phyloP scores from a whole-genome alignment of 1,284 basidiomycete genomes.

The Ganoderma boninense region DNA sequence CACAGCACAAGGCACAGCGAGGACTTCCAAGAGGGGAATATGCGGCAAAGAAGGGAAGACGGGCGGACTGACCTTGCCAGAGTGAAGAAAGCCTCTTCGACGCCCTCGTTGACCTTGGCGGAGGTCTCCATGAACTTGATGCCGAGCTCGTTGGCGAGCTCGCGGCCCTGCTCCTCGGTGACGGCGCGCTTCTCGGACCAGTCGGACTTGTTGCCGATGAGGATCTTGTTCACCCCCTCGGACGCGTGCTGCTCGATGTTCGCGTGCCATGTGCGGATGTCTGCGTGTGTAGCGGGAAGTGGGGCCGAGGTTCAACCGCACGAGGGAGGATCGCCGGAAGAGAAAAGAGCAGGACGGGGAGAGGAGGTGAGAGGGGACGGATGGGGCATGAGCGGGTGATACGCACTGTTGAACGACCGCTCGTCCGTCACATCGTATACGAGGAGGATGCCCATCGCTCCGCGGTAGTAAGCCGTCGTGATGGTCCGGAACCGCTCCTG shows the following conservation, averaged over 20 bases:
- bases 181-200: conserved; percentile 98
- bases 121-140: conserved; percentile 98
- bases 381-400: conserved; percentile 2
- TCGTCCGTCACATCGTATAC: conserved; percentile 99
- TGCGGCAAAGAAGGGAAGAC: background rate
- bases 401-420: conserved; percentile 95
- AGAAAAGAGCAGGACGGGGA: background rate
- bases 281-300: conserved; percentile 50
- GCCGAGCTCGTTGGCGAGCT: conserved; percentile 89
- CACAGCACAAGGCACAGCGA: background rate
- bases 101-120: conserved; percentile 97
- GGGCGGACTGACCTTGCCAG: conserved; percentile 81
- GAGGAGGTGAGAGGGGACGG: background rate
- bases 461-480: conserved; percentile 99
- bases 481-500: conserved; percentile 99
- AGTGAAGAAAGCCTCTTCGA: conserved; percentile 99
- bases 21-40: background rate
- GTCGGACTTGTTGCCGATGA: conserved; percentile 99
- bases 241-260: conserved; percentile 99
- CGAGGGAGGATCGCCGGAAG: background rate
- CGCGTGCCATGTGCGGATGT: conserved; percentile 98
- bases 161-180: conserved; percentile 84
- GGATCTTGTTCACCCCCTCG: conserved; percentile 98
- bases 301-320: background rate
- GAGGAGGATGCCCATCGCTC: conserved; percentile 98